Conservation (phyloP, 768 basidiomycete genomes). For the Lactarius sanguifluus region DNA sequence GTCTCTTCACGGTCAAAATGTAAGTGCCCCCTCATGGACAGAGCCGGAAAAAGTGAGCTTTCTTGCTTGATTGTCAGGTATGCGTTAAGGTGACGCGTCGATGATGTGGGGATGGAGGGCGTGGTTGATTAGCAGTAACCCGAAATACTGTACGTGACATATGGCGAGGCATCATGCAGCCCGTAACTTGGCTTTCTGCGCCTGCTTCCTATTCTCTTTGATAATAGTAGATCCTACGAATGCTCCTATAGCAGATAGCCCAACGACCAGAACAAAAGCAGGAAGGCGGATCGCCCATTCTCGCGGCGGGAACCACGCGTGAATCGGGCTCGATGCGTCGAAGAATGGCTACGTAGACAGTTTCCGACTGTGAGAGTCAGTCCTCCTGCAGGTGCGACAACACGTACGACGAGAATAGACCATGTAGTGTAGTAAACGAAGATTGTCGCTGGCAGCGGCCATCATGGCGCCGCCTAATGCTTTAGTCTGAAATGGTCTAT, state of each 20-base stretch:
- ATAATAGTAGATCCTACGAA: conserved; percentile 78
- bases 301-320: conserved; percentile 77
- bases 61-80: conserved; percentile 44
- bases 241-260: conserved; percentile 73
- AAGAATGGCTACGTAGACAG: conserved; percentile 68
- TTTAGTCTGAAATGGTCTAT: conserved; percentile 81
- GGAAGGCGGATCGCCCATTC: conserved; percentile 94
- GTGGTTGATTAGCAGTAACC: neutral
- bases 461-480: conserved; percentile 78
- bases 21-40: conserved; percentile 38
- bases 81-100: conserved; percentile 47
- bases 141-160: conserved; percentile 5
- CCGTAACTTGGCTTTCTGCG: conserved; percentile 59
- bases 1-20: conserved; percentile 87
- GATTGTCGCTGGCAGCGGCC: conserved; percentile 65
- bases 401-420: conserved; percentile 82
- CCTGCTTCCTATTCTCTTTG: conserved; percentile 70
- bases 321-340: conserved; percentile 67
- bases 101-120: neutral
- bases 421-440: conserved; percentile 92
- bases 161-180: conserved; percentile 46
- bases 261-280: conserved; percentile 76
- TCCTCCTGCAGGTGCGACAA: conserved; percentile 14
- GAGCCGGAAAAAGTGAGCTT: neutral
- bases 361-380: neutral